Evolutionary conservation across 768 basidiomycete species (phyloP), one percentile per base, ranked within the genome.

Genomic region (Clitopilus passeckerianus): DNA sequence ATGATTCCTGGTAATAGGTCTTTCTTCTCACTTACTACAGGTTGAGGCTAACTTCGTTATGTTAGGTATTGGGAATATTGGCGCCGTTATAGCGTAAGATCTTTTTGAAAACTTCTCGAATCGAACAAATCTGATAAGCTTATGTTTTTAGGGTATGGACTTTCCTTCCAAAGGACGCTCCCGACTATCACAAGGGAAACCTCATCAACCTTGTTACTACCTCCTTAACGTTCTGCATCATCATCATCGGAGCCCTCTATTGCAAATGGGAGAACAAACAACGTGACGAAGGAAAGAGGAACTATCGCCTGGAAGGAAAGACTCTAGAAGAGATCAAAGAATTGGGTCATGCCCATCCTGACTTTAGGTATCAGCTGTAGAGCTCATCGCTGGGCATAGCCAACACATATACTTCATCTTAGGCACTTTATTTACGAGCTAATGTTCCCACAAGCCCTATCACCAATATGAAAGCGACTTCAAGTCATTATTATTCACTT

Each of bases 171-270:
- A 63, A 63, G 16, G 78, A 79, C 54, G 71, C 76, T 1, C 78
- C 76, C 0, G 68, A 77, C 56, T 79, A 69, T 60, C 76, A 72
- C 63, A 74, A 73, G 55, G 78, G 77, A 16, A 78, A 77, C 65
- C 67, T 70, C 2, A 65, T 77, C 41, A 79, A 79, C 57, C 69
- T 79, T 1, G 72, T 68, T 6, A 70, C 76, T 4, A 69, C 63
- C 20, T 61, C 65, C 27, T 60, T 68, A 3, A 65, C 70, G 24
- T 70, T 66, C 33, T 24, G 74, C 1, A 61, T 76, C 3, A 67
- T 68, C 12, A 57, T 72, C n/a, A 20, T 72, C 16, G 71, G 67
- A 14, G 66, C 68, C 16, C 1, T 73, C 0, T 79, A 77, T 57
- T 67, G 78, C 43, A 66, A 64, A 2, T 67, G 67, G 68, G 78